Evolutionary conservation across 805 yeast species (phyloP).

Genomic region (Sporopachydermia lactativora): DNA sequence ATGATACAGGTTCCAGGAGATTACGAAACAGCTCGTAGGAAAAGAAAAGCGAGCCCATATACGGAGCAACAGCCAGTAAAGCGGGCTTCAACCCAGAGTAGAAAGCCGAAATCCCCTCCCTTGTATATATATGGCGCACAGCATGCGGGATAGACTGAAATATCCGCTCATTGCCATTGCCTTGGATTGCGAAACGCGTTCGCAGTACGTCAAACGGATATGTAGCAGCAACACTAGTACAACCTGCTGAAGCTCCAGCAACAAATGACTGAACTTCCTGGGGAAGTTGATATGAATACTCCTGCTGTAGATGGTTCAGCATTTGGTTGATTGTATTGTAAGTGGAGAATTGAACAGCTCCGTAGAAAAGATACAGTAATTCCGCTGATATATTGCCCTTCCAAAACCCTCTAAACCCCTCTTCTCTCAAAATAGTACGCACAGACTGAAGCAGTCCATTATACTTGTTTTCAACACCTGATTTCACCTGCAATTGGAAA

Average conservation of each 20-base stretch:
- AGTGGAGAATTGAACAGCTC: slow-evolving; percentile 71
- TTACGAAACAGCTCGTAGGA: slow-evolving; percentile 39
- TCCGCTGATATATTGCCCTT: slow-evolving; percentile 94
- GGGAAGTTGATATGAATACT: slow-evolving; percentile 15
- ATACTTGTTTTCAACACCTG: slow-evolving; percentile 15
- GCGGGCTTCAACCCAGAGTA: slow-evolving; percentile 36
- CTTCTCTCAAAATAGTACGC: slow-evolving; percentile 33
- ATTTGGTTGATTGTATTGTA: slow-evolving; percentile 40
- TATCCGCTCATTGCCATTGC: slow-evolving; percentile 11
- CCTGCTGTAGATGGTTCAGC: slow-evolving; percentile 21
- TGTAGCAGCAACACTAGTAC: slow-evolving; percentile 53
- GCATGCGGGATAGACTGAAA: slow-evolving; percentile 18
- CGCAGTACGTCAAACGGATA: slow-evolving; percentile 88
- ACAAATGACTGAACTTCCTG: slow-evolving; percentile 32
- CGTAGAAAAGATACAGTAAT: slow-evolving; percentile 69
- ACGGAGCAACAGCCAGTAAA: slow-evolving; percentile 48
- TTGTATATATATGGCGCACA: slow-evolving; percentile 18
- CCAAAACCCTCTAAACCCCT: slow-evolving; percentile 71
- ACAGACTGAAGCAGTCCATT: slow-evolving; percentile 26
- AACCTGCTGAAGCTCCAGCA: slow-evolving; percentile 71
- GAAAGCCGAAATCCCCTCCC: slow-evolving; percentile 33
- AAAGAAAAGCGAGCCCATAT: slow-evolving; percentile 66
- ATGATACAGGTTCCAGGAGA: slow-evolving; percentile 17
- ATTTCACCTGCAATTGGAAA: slow-evolving; percentile 39
- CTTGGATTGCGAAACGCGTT: slow-evolving; percentile 70